Evolutionary conservation across 2,329 filamentous ascomycete species (phyloP).

Genomic region (Fusarium tricinctum): DNA sequence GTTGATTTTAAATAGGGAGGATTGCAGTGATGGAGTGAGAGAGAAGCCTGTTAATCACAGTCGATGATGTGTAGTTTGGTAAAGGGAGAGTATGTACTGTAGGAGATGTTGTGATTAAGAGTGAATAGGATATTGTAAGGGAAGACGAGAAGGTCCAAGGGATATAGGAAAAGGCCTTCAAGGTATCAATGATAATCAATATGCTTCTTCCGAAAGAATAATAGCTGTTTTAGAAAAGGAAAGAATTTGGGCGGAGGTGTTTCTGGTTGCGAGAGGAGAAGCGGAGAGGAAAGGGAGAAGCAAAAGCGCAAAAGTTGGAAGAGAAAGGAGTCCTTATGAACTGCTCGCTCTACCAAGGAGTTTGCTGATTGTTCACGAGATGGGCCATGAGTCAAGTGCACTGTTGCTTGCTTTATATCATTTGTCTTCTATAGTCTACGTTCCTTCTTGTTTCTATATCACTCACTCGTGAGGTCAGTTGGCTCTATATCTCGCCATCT

Average conservation of each 20-base stretch:
- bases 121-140: conserved; percentile 10
- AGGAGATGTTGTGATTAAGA: not conserved
- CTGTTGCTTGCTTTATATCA: conserved; percentile 18
- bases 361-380: conserved; percentile 32
- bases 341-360: not conserved
- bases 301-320: conserved; percentile 10
- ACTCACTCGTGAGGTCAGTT: conserved; percentile 16
- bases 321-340: conserved; percentile 21
- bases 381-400: conserved; percentile 30
- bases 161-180: not conserved
- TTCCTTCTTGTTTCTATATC: conserved; percentile 4
- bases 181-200: not conserved
- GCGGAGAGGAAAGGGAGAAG: conserved; percentile 13
- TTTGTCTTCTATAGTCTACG: conserved; percentile 6
- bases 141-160: conserved; percentile 16
- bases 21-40: not conserved
- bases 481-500: conserved; percentile 21
- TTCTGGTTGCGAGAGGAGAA: conserved; percentile 3
- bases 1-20: not conserved
- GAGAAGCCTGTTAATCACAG: conserved; percentile 22
- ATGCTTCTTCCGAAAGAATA: not conserved
- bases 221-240: not conserved
- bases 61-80: not conserved
- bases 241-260: not conserved
- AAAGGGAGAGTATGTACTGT: conserved; percentile 1